These are phyloP conservation scores for Cutaneotrichosporon sp. DNA, from an alignment of 1,284 basidiomycete genomes.

Conservation along the genomic window DNA sequence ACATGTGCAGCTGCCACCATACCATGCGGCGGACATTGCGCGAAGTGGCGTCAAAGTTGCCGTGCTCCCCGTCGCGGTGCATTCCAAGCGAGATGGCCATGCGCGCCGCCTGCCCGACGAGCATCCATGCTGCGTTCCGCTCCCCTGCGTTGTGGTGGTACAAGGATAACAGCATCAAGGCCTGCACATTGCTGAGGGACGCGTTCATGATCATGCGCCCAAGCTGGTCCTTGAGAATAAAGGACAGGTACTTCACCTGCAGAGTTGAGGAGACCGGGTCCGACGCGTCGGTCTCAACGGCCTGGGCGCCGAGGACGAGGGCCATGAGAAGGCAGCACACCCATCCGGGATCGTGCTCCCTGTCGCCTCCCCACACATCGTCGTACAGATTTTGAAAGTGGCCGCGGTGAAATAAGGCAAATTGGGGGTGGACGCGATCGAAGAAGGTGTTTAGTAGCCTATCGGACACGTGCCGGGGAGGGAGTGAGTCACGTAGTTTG, in stretches of 20 bases:
- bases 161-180: conserved; percentile 19
- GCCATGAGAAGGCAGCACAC: conserved; percentile 17
- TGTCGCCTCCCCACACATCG: neutral
- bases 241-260: conserved; percentile 7
- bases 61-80: conserved; percentile 15
- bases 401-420: conserved; percentile 18
- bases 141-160: conserved; percentile 26
- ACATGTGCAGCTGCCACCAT: conserved; percentile 23
- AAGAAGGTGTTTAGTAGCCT: conserved; percentile 16
- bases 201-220: conserved; percentile 15
- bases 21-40: conserved; percentile 19
- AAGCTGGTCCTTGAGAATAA: conserved; percentile 16
- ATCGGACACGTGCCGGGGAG: conserved; percentile 4
- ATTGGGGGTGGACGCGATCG: conserved; percentile 19
- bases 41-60: conserved; percentile 19
- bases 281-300: conserved; percentile 7
- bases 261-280: conserved; percentile 2
- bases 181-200: conserved; percentile 19
- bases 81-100: conserved; percentile 17
- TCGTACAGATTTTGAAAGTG: conserved; percentile 15
- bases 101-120: conserved; percentile 20
- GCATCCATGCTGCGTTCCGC: conserved; percentile 21
- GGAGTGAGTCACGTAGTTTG: neutral
- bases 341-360: conserved; percentile 9
- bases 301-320: conserved; percentile 17